Conservation (phyloP, 2,329 filamentous ascomycete genomes). For the Aspergillus hiratsukae region DNA sequence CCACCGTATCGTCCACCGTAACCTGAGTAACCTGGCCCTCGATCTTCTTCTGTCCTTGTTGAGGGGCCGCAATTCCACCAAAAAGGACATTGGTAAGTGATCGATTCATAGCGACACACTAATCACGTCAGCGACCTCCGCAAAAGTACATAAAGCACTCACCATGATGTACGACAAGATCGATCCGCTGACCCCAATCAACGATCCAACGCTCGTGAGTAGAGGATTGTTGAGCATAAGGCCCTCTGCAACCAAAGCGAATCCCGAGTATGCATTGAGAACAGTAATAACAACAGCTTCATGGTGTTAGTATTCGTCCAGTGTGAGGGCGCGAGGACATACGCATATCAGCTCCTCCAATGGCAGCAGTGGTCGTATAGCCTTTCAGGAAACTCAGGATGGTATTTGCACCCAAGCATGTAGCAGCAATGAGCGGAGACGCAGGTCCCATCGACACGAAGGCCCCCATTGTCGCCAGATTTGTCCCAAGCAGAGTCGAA, state of each 20-base stretch:
- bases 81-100: conserved; percentile 87
- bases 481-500: conserved; percentile 66
- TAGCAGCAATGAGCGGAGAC: conserved; percentile 71
- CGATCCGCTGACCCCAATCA: conserved; percentile 84
- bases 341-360: conserved; percentile 91
- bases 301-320: conserved; percentile 17
- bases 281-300: conserved; percentile 81
- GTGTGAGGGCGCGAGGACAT: conserved; percentile 14
- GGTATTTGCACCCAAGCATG: conserved; percentile 71
- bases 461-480: conserved; percentile 76
- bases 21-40: conserved; percentile 76
- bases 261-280: conserved; percentile 85
- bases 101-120: conserved; percentile 85
- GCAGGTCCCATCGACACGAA: conserved; percentile 80
- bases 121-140: conserved; percentile 1
- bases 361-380: conserved; percentile 80
- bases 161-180: conserved; percentile 78
- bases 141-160: background rate
- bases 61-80: conserved; percentile 67
- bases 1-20: conserved; percentile 73
- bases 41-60: conserved; percentile 65
- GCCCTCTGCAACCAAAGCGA: conserved; percentile 83
- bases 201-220: conserved; percentile 75
- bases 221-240: conserved; percentile 88
- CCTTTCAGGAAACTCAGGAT: conserved; percentile 78